Percentiles rank a stretch among this genome's conserved stretches.
Evolutionary conservation across 352 stramenopile species (phyloP).

Genomic region (Pythium chondricola): DNA sequence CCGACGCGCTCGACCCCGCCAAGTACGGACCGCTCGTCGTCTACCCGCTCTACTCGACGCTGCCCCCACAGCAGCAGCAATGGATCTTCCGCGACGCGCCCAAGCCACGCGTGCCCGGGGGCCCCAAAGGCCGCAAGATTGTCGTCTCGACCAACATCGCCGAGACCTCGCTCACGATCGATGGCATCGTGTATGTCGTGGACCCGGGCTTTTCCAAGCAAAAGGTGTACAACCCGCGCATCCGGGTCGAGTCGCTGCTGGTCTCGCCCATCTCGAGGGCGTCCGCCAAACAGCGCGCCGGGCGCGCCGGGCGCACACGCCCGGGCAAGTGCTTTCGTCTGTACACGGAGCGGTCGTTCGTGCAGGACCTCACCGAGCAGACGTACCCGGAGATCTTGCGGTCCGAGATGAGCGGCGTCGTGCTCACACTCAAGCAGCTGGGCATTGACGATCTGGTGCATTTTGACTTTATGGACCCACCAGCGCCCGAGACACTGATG

Average conservation of each 20-base stretch:
- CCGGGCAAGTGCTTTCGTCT: slow-evolving; percentile 95
- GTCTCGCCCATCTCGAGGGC: slow-evolving; percentile 97
- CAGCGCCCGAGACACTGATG: slow-evolving; percentile 97
- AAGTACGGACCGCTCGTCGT: slow-evolving; percentile 93
- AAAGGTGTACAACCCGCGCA: slow-evolving; percentile 99
- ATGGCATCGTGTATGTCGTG: slow-evolving; percentile 99
- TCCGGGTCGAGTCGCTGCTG: slow-evolving; percentile 97
- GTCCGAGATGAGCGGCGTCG: slow-evolving; percentile 93
- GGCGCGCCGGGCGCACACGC: slow-evolving; percentile 88
- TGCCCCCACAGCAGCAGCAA: slow-evolving; percentile 98
- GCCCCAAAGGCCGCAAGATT: slow-evolving; percentile 91
- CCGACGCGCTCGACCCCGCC: slow-evolving; percentile 87
- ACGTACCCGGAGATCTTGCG: slow-evolving; percentile 99
- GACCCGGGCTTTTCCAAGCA: slow-evolving; percentile 99
- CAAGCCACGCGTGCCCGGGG: slow-evolving; percentile 73
- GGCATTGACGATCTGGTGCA: slow-evolving; percentile 99
- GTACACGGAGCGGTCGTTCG: slow-evolving; percentile 98
- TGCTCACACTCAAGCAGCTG: slow-evolving; percentile 97
- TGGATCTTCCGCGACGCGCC: slow-evolving; percentile 99
- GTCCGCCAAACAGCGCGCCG: slow-evolving; percentile 91
- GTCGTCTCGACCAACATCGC: slow-evolving; percentile 99
- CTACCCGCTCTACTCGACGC: slow-evolving; percentile 97
- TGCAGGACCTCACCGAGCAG: slow-evolving; percentile 97
- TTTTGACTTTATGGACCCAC: slow-evolving; percentile 99
- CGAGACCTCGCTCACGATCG: slow-evolving; percentile 99